phyloP scores from a whole-genome alignment of 495 filamentous ascomycete genomes.

The Apodospora peruviana region DNA sequence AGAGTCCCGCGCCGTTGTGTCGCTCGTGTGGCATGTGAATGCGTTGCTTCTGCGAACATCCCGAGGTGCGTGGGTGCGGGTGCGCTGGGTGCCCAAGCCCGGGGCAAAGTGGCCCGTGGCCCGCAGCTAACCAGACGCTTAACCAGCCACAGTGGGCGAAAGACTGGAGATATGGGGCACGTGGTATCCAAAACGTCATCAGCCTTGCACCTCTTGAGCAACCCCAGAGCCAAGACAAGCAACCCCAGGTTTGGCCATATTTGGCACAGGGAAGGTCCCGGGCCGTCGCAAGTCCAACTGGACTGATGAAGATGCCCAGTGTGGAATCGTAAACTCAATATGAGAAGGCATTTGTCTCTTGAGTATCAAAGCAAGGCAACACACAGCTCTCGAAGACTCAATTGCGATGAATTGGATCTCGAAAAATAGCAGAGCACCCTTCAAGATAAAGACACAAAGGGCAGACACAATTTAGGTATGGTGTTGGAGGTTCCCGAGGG shows the following conservation, averaged over 20 bases:
- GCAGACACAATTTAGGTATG: too few species aligned
- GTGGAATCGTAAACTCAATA: too few species aligned
- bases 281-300: too few species aligned
- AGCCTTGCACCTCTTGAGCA: background rate
- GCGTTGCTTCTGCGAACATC: background rate
- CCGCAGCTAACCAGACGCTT: background rate
- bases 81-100: background rate
- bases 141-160: background rate
- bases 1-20: too few species aligned
- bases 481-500: too few species aligned
- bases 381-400: too few species aligned
- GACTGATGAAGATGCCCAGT: too few species aligned
- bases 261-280: background rate
- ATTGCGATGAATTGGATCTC: too few species aligned
- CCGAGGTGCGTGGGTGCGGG: constrained; percentile 2
- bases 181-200: background rate
- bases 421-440: too few species aligned
- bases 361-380: too few species aligned
- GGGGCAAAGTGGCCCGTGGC: background rate
- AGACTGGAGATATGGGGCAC: background rate
- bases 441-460: too few species aligned
- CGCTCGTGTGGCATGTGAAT: constrained; percentile 4
- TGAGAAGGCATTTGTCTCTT: too few species aligned
- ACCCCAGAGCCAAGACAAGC: background rate
- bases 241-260: background rate